phyloP scores from a whole-genome alignment of 108 stramenopile genomes.

The Fragilariopsis cylindrus region DNA sequence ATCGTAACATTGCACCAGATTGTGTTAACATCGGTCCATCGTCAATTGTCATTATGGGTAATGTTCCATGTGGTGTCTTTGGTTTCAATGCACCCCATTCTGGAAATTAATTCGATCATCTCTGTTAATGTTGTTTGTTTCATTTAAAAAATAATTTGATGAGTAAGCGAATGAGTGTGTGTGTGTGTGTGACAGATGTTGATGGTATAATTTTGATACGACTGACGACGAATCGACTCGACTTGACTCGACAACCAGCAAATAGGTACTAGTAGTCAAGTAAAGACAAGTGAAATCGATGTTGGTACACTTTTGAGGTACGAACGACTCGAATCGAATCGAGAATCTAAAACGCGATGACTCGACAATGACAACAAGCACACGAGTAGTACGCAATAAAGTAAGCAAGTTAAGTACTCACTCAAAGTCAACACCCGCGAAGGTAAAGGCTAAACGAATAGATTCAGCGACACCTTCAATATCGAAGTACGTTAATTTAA shows the following conservation, averaged over 20 bases:
- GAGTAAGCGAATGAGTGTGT: background rate
- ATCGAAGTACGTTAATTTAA: constrained; percentile 71
- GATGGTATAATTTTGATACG: no score
- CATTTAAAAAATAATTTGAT: background rate
- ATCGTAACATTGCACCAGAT: constrained; percentile 62
- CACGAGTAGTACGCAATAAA: background rate
- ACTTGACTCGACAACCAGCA: no score
- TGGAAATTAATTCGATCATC: constrained; percentile 50
- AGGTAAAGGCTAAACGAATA: constrained; percentile 50
- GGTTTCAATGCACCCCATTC: constrained; percentile 69
- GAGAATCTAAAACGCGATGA: no score
- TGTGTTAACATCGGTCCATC: constrained; percentile 49
- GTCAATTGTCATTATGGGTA: constrained; percentile 67
- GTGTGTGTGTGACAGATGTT: no score
- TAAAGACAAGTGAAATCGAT: no score
- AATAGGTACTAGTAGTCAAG: no score
- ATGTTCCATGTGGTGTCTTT: constrained; percentile 60
- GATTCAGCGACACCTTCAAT: constrained; percentile 73
- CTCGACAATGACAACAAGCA: background rate
- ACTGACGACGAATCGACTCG: no score
- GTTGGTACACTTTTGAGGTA: no score
- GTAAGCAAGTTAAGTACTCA: no score
- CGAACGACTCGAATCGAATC: no score
- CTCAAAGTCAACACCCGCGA: constrained; percentile 46
- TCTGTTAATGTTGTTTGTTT: constrained; percentile 21